phyloP scores from a whole-genome alignment of 257 asterid genomes.

The Buddleja alternifolia region DNA sequence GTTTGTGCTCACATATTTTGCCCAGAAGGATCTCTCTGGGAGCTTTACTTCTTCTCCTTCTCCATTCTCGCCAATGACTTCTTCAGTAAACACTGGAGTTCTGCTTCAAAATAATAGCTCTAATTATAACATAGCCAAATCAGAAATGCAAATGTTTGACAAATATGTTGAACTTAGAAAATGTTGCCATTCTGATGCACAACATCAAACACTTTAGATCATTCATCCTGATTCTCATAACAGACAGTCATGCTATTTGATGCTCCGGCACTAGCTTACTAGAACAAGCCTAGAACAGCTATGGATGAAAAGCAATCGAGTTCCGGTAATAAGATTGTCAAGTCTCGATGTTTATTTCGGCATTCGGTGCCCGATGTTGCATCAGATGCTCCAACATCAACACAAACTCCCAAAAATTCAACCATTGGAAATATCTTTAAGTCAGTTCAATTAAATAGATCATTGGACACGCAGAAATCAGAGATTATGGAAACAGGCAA shows the following conservation, averaged over 20 bases:
- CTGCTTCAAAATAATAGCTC: slow-evolving; percentile 50
- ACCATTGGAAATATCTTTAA: neutral
- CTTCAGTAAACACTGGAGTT: slow-evolving; percentile 85
- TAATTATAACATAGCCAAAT: slow-evolving; percentile 14
- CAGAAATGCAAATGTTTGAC: slow-evolving; percentile 4
- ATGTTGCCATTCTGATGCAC: slow-evolving; percentile 6
- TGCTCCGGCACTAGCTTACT: neutral
- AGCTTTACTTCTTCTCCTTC: slow-evolving; percentile 76
- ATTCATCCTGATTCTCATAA: neutral
- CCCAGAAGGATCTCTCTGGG: slow-evolving; percentile 96
- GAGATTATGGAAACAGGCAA: slow-evolving; percentile 6
- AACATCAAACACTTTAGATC: neutral
- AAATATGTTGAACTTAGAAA: slow-evolving; percentile 18
- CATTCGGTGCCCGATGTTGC: neutral
- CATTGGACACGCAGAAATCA: slow-evolving; percentile 9
- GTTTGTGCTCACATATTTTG: slow-evolving; percentile 79
- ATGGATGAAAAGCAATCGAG: neutral
- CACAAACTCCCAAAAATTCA: slow-evolving; percentile 13
- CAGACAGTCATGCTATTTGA: neutral
- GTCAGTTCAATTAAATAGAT: slow-evolving; percentile 2
- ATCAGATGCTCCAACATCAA: slow-evolving; percentile 4
- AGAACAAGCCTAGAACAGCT: neutral
- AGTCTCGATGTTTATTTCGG: neutral
- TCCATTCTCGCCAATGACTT: slow-evolving; percentile 58
- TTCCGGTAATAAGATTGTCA: slow-evolving; percentile 16